These are phyloP conservation scores for Scytalidium sp. DNA, from an alignment of 2,329 filamentous ascomycete species.

Conservation along the genomic window DNA sequence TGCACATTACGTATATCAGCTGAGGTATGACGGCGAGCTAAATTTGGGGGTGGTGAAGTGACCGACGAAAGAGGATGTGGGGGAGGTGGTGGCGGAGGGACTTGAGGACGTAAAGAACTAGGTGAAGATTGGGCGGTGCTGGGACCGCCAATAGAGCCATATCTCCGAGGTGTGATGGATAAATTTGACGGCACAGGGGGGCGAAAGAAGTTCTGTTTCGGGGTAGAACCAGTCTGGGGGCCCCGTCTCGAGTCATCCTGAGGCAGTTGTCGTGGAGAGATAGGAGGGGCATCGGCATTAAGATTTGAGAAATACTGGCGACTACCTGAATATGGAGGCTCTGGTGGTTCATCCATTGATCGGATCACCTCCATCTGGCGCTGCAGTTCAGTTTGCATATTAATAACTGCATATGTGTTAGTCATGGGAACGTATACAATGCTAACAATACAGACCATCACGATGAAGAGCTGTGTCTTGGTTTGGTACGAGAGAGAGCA, in stretches of 20 bases:
- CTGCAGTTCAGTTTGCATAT: constrained; percentile 57
- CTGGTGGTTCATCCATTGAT: constrained; percentile 62
- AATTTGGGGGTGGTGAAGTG: constrained; percentile 62
- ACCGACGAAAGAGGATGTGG: constrained; percentile 63
- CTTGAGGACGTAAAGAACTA: constrained; percentile 67
- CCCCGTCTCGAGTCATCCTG: constrained; percentile 78
- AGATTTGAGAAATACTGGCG: constrained; percentile 63
- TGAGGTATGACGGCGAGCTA: constrained; percentile 85
- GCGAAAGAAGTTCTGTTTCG: constrained; percentile 64
- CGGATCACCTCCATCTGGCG: constrained; percentile 57
- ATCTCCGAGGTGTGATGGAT: constrained; percentile 71
- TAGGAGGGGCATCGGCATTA: constrained; percentile 67
- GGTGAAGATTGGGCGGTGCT: constrained; percentile 67
- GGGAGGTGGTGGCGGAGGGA: constrained; percentile 59
- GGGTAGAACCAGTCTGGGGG: constrained; percentile 54
- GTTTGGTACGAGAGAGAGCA: constrained; percentile 71
- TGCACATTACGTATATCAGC: constrained; percentile 86
- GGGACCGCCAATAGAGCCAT: constrained; percentile 81
- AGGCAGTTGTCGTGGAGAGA: constrained; percentile 83
- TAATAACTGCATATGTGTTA: constrained; percentile 43
- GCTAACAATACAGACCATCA: constrained; percentile 61
- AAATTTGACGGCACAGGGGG: constrained; percentile 80
- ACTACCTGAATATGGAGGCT: constrained; percentile 61
- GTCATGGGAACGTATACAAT: constrained; percentile 11
- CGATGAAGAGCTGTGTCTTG: constrained; percentile 75